Conservation (phyloP, 768 basidiomycete species). For the Phanerodontia chrysosporium region DNA sequence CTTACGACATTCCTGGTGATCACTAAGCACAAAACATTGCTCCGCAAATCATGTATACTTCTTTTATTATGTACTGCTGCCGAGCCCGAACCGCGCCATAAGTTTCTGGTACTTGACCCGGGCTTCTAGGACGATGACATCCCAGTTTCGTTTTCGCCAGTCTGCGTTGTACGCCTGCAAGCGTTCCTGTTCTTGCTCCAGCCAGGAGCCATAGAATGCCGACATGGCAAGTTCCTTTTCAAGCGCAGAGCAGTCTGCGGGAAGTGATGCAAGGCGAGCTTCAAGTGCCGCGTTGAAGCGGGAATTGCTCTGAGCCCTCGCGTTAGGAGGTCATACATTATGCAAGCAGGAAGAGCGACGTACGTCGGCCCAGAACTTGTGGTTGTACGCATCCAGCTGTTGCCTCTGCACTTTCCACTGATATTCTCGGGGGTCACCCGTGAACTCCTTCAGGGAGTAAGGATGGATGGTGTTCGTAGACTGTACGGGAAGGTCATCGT, state of each 20-base stretch:
- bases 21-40: not conserved
- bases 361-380: slow-evolving; percentile 80
- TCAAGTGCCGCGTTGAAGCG: slow-evolving; percentile 74
- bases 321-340: not conserved
- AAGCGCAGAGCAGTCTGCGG: slow-evolving; percentile 41
- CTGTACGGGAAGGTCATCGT: slow-evolving; percentile 50
- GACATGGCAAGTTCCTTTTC: slow-evolving; percentile 69
- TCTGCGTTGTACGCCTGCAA: slow-evolving; percentile 59
- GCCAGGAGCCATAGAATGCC: slow-evolving; percentile 72
- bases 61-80: not conserved
- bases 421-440: slow-evolving; percentile 44
- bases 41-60: not conserved
- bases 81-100: slow-evolving; percentile 15
- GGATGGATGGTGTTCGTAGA: slow-evolving; percentile 45
- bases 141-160: slow-evolving; percentile 62
- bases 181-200: slow-evolving; percentile 57
- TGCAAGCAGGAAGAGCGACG: slow-evolving; percentile 24
- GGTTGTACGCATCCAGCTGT: slow-evolving; percentile 70
- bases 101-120: slow-evolving; percentile 44
- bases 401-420: slow-evolving; percentile 70
- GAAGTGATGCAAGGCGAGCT: slow-evolving; percentile 52
- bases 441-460: slow-evolving; percentile 77
- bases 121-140: slow-evolving; percentile 52
- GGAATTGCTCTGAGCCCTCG: slow-evolving; percentile 58
- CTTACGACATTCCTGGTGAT: not conserved